These are phyloP conservation scores for Drosera capensis DNA, from an alignment of 148 eudicot genomes.

Conservation along the genomic window DNA sequence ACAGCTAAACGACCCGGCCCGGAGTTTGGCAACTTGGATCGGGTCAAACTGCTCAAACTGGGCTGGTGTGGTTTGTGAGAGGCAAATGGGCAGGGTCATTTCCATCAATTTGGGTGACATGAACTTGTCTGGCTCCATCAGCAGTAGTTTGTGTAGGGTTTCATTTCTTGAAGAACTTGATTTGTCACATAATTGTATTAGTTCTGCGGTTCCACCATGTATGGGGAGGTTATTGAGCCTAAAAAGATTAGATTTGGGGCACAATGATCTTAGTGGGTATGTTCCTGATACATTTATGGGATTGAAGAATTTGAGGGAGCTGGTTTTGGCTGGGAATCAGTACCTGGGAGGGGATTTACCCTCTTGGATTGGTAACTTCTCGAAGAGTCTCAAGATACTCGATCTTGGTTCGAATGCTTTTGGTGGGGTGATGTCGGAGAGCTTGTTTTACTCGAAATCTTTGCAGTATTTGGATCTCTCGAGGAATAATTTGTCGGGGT, in stretches of 20 bases:
- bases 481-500: constrained; percentile 41
- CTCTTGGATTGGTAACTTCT: constrained; percentile 58
- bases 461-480: constrained; percentile 66
- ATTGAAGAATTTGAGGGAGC: constrained; percentile 29
- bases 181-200: constrained; percentile 47
- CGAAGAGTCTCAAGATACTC: constrained; percentile 28
- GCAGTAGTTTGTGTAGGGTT: constrained; percentile 49
- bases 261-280: constrained; percentile 39
- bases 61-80: constrained; percentile 35
- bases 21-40: constrained; percentile 43
- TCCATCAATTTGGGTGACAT: constrained; percentile 42
- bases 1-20: constrained; percentile 32
- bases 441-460: constrained; percentile 41
- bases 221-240: constrained; percentile 34
- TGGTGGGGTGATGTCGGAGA: constrained; percentile 49
- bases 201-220: constrained; percentile 39
- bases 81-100: constrained; percentile 40
- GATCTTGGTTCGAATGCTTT: constrained; percentile 51
- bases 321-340: constrained; percentile 29
- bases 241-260: constrained; percentile 37
- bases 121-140: constrained; percentile 49
- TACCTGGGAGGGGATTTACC: constrained; percentile 42
- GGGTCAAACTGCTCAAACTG: constrained; percentile 40
- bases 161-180: constrained; percentile 41
- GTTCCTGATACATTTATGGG: constrained; percentile 29